Base-by-base conservation (phyloP, 495 filamentous ascomycete genomes). In the Friedmanniomyces endolithicus region DNA sequence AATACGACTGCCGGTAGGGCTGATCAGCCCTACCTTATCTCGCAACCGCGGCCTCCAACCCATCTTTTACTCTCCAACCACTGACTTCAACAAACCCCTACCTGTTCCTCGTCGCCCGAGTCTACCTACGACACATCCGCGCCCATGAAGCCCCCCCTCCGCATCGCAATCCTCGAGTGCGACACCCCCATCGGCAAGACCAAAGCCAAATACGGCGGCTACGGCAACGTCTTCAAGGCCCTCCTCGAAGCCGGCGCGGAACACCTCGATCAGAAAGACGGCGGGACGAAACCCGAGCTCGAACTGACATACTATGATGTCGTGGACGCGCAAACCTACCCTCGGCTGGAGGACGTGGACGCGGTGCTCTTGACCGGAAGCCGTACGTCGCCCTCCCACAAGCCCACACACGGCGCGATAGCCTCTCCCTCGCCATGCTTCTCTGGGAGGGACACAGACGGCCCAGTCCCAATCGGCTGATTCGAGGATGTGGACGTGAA, bases 331-430 rank as follows among this genome's bases (percentile, higher is more conserved):
- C 70, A 72, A 17, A 49, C 70, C 19, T 94, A 89, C 65, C 90
- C 90, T 0, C 63, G 73, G 1, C 68, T 90, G 29, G 80, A 86
- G 27, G 71, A 80, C 56, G 69, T 95, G 51, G 90, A 97, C 72
- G 89, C 81, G 17, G 70, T 95, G 27, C 70, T 95, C n/a, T 71
- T 94, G 25, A 86, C 80, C 0, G 89, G 90, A 14, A 88, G 87
- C 49, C 73, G 70, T 71, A 56, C 58, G 65, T 66, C 50, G 6
- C 8, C 2, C 1, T n/a, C n/a, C n/a, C n/a, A n/a, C n/a, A n/a
- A n/a, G n/a, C n/a, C n/a, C n/a, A n/a, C n/a, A n/a, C n/a, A n/a
- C n/a, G n/a, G n/a, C n/a, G n/a, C n/a, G n/a, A n/a, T n/a, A n/a
- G n/a, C n/a, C n/a, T n/a, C n/a, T n/a, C n/a, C n/a, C n/a, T n/a